phyloP scores from a whole-genome alignment of 495 filamentous ascomycete species.

The Aspergillus olivimuriae region DNA sequence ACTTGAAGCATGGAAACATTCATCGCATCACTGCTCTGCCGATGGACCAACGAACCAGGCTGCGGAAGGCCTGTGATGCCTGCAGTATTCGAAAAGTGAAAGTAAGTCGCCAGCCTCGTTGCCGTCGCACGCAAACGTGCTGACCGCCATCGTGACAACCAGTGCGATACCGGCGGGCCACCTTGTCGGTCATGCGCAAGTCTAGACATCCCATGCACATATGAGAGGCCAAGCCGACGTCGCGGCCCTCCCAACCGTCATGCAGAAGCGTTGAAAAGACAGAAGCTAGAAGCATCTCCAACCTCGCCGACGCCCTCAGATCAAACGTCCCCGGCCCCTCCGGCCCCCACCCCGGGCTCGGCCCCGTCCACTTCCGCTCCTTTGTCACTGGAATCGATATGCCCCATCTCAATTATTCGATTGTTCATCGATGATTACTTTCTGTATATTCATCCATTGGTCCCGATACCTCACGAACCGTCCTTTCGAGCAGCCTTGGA shows the following conservation, averaged over 20 bases:
- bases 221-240: slow-evolving; percentile 67
- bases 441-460: slow-evolving; percentile 81
- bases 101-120: slow-evolving; percentile 47
- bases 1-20: slow-evolving; percentile 20
- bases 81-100: slow-evolving; percentile 84
- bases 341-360: slow-evolving; percentile 9
- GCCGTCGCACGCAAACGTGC: background rate
- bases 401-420: slow-evolving; percentile 57
- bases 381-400: slow-evolving; percentile 66
- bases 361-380: slow-evolving; percentile 19
- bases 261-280: slow-evolving; percentile 73
- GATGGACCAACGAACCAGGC: slow-evolving; percentile 44
- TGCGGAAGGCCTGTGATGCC: slow-evolving; percentile 78
- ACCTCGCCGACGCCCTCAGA: slow-evolving; percentile 24
- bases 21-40: slow-evolving; percentile 13
- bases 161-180: slow-evolving; percentile 77
- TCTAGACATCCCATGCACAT: slow-evolving; percentile 79
- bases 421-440: slow-evolving; percentile 82
- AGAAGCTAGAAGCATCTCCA: slow-evolving; percentile 42
- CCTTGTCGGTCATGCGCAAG: slow-evolving; percentile 75
- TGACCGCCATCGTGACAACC: slow-evolving; percentile 5
- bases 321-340: slow-evolving; percentile 18
- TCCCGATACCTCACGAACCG: slow-evolving; percentile 79
- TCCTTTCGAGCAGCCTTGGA: slow-evolving; percentile 70
- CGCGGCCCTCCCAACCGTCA: slow-evolving; percentile 82